Evolutionary conservation across 768 basidiomycete species (phyloP).

Genomic region (Lactifluus pinguis): DNA sequence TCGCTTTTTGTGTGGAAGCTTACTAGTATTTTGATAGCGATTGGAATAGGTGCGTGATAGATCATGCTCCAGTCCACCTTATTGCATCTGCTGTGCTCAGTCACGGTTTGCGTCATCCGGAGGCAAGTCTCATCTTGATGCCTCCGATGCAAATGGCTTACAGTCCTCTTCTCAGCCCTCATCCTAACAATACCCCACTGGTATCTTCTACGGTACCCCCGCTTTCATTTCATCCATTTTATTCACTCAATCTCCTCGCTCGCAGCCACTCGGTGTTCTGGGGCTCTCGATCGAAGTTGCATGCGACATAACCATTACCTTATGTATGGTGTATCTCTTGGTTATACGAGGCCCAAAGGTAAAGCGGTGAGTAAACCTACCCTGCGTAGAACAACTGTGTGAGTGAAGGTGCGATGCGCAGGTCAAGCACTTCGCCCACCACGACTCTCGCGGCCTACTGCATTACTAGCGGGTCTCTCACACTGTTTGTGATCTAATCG

Average conservation of each 20-base stretch:
- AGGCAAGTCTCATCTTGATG: background rate
- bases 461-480: background rate
- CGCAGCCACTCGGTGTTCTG: background rate
- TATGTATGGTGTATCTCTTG: constrained; percentile 3
- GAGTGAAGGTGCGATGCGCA: background rate
- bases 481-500: background rate
- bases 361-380: background rate
- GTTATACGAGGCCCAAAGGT: background rate
- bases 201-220: background rate
- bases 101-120: background rate
- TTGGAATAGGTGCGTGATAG: background rate
- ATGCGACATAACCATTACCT: background rate
- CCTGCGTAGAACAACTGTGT: background rate
- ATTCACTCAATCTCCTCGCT: background rate
- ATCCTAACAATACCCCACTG: background rate
- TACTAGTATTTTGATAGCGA: background rate
- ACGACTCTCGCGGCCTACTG: background rate
- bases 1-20: background rate
- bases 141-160: background rate
- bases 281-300: background rate
- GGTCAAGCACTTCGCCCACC: background rate
- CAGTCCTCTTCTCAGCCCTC: background rate
- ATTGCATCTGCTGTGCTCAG: background rate
- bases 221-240: background rate
- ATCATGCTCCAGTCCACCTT: background rate